Conservation (phyloP, 164 flowering plant genomes). For the Magnolia changhungtana region DNA sequence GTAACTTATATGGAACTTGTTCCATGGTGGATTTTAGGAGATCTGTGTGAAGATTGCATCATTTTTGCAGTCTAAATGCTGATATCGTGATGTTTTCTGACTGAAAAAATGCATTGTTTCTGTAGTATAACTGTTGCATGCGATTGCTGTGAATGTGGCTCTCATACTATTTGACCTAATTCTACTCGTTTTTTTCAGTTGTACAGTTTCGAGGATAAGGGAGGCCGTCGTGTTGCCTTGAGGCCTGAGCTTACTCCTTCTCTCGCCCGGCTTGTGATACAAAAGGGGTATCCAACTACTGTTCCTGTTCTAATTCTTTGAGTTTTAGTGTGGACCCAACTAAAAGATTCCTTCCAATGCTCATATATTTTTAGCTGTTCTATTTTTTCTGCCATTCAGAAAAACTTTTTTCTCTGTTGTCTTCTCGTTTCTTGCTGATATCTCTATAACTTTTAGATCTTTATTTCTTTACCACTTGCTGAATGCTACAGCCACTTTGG, state of each 20-base stretch:
- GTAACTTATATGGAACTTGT: too few species aligned
- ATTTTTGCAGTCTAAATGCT: background rate
- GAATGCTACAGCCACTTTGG: background rate
- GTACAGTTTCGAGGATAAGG: slow-evolving; percentile 91
- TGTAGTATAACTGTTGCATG: background rate
- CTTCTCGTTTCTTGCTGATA: background rate
- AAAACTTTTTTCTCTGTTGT: background rate
- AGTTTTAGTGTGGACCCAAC: too few species aligned
- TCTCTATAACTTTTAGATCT: background rate
- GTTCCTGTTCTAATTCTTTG: background rate
- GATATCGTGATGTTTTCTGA: background rate
- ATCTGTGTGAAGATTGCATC: too few species aligned
- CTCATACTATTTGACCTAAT: background rate
- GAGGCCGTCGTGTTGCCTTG: slow-evolving; percentile 93
- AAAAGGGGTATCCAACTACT: slow-evolving; percentile 66
- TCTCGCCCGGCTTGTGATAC: slow-evolving; percentile 87
- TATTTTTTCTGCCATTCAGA: background rate
- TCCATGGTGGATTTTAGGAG: too few species aligned
- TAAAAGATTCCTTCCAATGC: background rate
- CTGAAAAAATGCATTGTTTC: background rate
- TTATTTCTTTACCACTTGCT: background rate
- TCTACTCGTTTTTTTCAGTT: slow-evolving; percentile 36
- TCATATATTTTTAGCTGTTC: background rate
- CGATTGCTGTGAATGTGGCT: too few species aligned
- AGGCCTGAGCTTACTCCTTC: slow-evolving; percentile 99